Base-by-base conservation (phyloP, 148 eudicot genomes). In the Arbutus unedo region DNA sequence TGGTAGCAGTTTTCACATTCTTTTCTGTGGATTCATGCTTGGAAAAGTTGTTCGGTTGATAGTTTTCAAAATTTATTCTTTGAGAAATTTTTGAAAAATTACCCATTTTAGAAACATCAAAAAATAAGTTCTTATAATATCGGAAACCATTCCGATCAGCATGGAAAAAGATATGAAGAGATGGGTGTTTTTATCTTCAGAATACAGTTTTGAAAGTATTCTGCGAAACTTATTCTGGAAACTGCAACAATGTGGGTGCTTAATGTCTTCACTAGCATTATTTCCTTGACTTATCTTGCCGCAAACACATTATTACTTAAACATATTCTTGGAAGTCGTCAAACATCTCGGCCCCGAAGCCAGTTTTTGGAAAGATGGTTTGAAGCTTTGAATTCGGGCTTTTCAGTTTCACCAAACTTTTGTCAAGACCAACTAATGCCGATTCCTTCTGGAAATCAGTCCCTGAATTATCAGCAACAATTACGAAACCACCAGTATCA, bases 281-380 rank as follows among this genome's bases (percentile, higher is more conserved):
- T 92, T 91, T 77, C 87, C 94, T 11, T 91, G 96, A 43, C 77
- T 91, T 64, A 72, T 89, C 10, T 89, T 91, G 0, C 93, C 92
- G 0, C 92, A 94, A 6, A 87, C 88, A 68, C 94, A 90, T 82
- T 89, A 80, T 82, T 90, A 91, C 83, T 87, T 84, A 87, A 93
- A 92, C 79, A 84, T 92, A 19, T 18, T 59, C 64, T 59, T 64
- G 94, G 19, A 90, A 87, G 86, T 90, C 84, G n/a, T 85, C 94
- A 49, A 93, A 88, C 82, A 94, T 89, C 79, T 86, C 94, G 5
- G 88, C 92, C 5, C 81, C 90, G 87, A 43, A 91, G 86, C 25
- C 96, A 90, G 83, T 87, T 96, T 64, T 94, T 84, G 91, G 31
- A 91, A 88, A 82, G 94, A 93, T 18, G 91, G 87, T 18, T 83